These are phyloP conservation scores for Vaccinium vitisidaea DNA, from an alignment of 148 eudicot genomes.

Conservation along the genomic window DNA sequence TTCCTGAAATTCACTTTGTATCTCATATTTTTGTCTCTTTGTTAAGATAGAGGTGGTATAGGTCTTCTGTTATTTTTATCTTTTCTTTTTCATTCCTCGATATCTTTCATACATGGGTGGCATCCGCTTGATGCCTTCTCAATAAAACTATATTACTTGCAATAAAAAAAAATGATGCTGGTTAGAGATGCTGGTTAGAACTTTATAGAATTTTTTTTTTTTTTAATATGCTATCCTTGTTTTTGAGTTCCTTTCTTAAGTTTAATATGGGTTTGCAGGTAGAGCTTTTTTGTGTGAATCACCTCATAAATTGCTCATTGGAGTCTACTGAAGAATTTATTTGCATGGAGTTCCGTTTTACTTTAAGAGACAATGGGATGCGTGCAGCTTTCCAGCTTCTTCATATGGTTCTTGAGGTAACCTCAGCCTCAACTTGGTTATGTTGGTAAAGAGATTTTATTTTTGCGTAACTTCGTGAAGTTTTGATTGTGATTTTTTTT, in stretches of 20 bases:
- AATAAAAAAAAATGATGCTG: neutral
- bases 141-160: too few species aligned
- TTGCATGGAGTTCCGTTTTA: slow-evolving; percentile 99
- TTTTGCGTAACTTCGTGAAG: neutral
- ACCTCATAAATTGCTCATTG: slow-evolving; percentile 93
- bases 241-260: slow-evolving; percentile 4
- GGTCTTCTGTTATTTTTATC: too few species aligned
- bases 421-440: slow-evolving; percentile 12
- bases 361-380: slow-evolving; percentile 95
- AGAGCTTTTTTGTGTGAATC: slow-evolving; percentile 97
- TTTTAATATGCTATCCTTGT: neutral
- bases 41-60: neutral
- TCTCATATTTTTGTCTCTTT: neutral
- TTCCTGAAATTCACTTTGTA: neutral
- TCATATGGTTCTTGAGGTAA: slow-evolving; percentile 99
- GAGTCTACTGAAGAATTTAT: slow-evolving; percentile 98
- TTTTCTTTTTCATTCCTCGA: too few species aligned
- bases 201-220: neutral
- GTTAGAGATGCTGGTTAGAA: neutral
- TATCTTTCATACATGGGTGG: too few species aligned
- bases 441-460: neutral
- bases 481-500: slow-evolving; percentile 1
- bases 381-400: slow-evolving; percentile 98
- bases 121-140: too few species aligned
- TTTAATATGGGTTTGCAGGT: slow-evolving; percentile 54